Conservation (phyloP, 306 rosid species). For the Calophaca sinica region DNA sequence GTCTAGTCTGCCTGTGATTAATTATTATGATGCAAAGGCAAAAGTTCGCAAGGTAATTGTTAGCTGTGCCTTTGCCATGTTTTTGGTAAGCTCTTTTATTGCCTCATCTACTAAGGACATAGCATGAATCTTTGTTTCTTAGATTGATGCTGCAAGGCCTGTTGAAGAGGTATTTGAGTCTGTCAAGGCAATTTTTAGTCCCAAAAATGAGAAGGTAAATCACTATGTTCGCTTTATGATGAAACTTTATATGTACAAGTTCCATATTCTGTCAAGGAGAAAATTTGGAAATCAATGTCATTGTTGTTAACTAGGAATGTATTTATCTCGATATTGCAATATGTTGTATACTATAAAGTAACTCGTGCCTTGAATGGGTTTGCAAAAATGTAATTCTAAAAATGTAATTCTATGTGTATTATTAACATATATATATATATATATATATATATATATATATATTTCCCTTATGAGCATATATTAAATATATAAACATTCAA, state of each 20-base stretch:
- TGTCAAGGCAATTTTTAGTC: slow-evolving; percentile 76
- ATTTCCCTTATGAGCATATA: background rate
- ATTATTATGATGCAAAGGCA: slow-evolving; percentile 73
- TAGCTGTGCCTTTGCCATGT: slow-evolving; percentile 20
- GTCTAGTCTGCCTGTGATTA: slow-evolving; percentile 87
- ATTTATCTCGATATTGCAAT: slow-evolving; percentile 27
- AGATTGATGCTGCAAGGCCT: slow-evolving; percentile 91
- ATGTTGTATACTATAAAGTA: slow-evolving; percentile 46
- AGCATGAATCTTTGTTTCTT: slow-evolving; percentile 41
- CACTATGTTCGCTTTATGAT: slow-evolving; percentile 48
- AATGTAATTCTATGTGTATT: background rate
- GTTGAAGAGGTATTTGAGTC: slow-evolving; percentile 82
- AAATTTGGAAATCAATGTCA: slow-evolving; percentile 35
- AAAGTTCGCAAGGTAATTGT: slow-evolving; percentile 85
- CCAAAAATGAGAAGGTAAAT: slow-evolving; percentile 88
- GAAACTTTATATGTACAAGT: slow-evolving; percentile 53
- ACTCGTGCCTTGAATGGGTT: background rate
- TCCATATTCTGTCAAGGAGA: slow-evolving; percentile 50
- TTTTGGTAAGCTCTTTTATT: slow-evolving; percentile 31
- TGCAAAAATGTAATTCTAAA: slow-evolving; percentile 15
- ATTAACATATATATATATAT: too few relatives aligned
- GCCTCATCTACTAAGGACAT: slow-evolving; percentile 25
- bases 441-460: too few relatives aligned
- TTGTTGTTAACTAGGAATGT: slow-evolving; percentile 37
- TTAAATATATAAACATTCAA: slow-evolving; percentile 10